Percentiles rank a stretch among this genome's conserved stretches.
Conservation (phyloP, 1,139 yeast species). For the Nakaseomyces uthaithaninus region DNA sequence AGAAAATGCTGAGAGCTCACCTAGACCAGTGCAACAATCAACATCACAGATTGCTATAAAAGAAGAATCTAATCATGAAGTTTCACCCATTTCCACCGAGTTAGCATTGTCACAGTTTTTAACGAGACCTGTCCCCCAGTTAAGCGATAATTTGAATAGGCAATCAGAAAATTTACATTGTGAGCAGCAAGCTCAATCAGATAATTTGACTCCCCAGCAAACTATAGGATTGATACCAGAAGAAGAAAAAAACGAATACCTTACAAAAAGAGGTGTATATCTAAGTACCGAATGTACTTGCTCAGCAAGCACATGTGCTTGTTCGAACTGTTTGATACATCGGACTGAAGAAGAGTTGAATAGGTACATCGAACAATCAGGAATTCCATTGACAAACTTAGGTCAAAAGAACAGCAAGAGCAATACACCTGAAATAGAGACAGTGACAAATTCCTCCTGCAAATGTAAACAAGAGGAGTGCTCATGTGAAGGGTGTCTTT, state of each 20-base stretch:
- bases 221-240: background rate
- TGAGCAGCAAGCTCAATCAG: background rate
- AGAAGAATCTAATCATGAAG: background rate
- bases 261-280: constrained; percentile 30
- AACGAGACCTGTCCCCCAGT: background rate
- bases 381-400: constrained; percentile 27
- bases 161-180: background rate
- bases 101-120: background rate
- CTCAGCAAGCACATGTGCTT: constrained; percentile 26
- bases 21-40: background rate
- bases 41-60: background rate
- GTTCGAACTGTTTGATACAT: constrained; percentile 31
- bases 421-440: background rate
- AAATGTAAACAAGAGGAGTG: constrained; percentile 18
- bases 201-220: background rate
- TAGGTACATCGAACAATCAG: constrained; percentile 25
- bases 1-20: background rate
- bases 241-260: constrained; percentile 4
- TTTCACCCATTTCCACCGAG: background rate
- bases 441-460: background rate
- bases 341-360: constrained; percentile 30
- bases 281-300: constrained; percentile 31
- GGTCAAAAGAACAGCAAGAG: constrained; percentile 10
- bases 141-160: background rate
- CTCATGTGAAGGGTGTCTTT: constrained; percentile 19